Conservation (phyloP, 352 stramenopile species). For the Pythium dissotocum region DNA sequence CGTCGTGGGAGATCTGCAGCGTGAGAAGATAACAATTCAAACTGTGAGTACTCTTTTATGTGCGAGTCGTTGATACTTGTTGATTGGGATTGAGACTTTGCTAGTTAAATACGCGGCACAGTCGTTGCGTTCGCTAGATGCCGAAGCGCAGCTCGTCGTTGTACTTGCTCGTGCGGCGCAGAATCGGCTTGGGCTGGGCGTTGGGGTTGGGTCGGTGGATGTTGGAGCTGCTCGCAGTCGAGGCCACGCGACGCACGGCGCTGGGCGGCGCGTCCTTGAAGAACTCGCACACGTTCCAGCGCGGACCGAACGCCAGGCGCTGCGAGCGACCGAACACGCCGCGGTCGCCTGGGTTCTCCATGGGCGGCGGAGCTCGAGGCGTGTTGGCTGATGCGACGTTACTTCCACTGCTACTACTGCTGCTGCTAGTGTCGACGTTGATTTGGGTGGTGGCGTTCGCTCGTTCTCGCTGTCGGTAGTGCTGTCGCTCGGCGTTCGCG, state of each 20-base stretch:
- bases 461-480: constrained; percentile 42
- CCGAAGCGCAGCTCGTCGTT: constrained; percentile 35
- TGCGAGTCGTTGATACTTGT: no score
- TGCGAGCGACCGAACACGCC: constrained; percentile 67
- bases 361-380: not conserved
- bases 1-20: constrained; percentile 36
- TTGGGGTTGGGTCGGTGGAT: constrained; percentile 7
- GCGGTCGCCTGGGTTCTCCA: constrained; percentile 28
- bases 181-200: constrained; percentile 32
- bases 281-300: constrained; percentile 62
- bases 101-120: constrained; percentile 5
- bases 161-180: constrained; percentile 61
- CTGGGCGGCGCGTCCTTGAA: constrained; percentile 37
- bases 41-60: not conserved
- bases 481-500: constrained; percentile 44
- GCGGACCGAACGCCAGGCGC: constrained; percentile 56
- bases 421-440: constrained; percentile 13
- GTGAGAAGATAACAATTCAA: not conserved
- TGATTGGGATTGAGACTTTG: constrained; percentile 1
- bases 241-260: constrained; percentile 26
- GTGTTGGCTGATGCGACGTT: constrained; percentile 14
- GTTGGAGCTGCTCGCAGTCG: constrained; percentile 9
- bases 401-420: not conserved
- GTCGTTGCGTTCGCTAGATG: constrained; percentile 1
- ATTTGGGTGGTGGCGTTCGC: constrained; percentile 30